Percentiles rank a stretch among this genome's conserved stretches.
phyloP scores from a whole-genome alignment of 2,329 filamentous ascomycete genomes.

The Ophiostoma australiae region DNA sequence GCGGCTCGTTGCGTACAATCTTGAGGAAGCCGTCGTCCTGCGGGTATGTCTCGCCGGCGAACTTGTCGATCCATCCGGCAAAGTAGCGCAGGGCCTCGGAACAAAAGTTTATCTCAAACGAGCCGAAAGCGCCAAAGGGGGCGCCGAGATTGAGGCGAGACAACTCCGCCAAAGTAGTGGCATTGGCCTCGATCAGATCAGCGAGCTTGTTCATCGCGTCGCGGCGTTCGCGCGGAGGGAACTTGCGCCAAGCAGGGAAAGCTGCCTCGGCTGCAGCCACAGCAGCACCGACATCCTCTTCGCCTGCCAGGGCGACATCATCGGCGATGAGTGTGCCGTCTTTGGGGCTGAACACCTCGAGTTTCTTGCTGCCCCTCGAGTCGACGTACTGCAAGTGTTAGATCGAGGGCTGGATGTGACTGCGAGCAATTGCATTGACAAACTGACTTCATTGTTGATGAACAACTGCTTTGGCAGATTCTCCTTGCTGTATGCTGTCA shows the following conservation, averaged over 20 bases:
- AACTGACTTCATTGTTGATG: slow-evolving; percentile 37
- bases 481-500: slow-evolving; percentile 32
- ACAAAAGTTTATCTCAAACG: slow-evolving; percentile 38
- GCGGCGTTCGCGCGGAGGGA: slow-evolving; percentile 62
- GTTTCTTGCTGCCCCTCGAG: slow-evolving; percentile 42
- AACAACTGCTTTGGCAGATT: slow-evolving; percentile 38
- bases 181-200: slow-evolving; percentile 39
- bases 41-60: slow-evolving; percentile 37
- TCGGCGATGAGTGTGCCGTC: slow-evolving; percentile 47
- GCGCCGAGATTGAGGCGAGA: slow-evolving; percentile 38
- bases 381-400: slow-evolving; percentile 31
- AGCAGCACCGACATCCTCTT: slow-evolving; percentile 60
- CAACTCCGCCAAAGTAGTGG: slow-evolving; percentile 36
- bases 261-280: slow-evolving; percentile 65
- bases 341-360: slow-evolving; percentile 46
- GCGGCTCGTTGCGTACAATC: slow-evolving; percentile 37
- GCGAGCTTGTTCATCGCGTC: slow-evolving; percentile 43
- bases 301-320: slow-evolving; percentile 44
- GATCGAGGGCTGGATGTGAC: background rate
- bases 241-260: slow-evolving; percentile 72
- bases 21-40: slow-evolving; percentile 45
- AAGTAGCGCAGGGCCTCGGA: slow-evolving; percentile 51
- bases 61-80: slow-evolving; percentile 40
- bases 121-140: slow-evolving; percentile 39
- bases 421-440: background rate